Evolutionary conservation across 2,329 filamentous ascomycete genomes (phyloP).

Genomic region (Sphaerulina musiva): DNA sequence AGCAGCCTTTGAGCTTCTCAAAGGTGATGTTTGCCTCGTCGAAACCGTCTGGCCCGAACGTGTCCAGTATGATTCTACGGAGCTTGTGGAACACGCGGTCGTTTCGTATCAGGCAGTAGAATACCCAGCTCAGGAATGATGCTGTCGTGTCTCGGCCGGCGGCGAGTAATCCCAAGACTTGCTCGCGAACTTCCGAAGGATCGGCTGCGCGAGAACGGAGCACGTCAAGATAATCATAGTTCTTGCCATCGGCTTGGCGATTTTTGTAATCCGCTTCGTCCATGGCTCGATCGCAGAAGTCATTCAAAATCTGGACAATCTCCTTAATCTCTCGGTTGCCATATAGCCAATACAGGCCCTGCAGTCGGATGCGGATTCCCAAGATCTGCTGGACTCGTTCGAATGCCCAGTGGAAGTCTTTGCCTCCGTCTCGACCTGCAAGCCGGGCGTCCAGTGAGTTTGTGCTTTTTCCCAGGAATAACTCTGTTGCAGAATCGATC

Average conservation of each 20-base stretch:
- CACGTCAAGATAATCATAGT: constrained; percentile 29
- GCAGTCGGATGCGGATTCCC: constrained; percentile 15
- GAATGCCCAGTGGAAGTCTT: constrained; percentile 13
- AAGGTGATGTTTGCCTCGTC: constrained; percentile 42
- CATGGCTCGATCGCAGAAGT: constrained; percentile 13
- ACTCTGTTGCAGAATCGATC: constrained; percentile 60
- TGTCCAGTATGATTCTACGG: constrained; percentile 43
- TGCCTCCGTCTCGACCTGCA: constrained; percentile 1
- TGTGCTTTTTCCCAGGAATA: constrained; percentile 39
- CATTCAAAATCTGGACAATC: constrained; percentile 5
- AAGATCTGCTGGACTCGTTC: constrained; percentile 5
- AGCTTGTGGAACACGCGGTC: constrained; percentile 44
- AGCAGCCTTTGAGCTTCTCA: constrained; percentile 60
- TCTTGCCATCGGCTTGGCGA: neutral
- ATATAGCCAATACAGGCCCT: constrained; percentile 36
- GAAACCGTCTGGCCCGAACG: constrained; percentile 35
- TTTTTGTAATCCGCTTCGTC: constrained; percentile 3
- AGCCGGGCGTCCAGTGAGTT: constrained; percentile 16
- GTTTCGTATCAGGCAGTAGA: constrained; percentile 45
- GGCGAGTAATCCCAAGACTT: constrained; percentile 44
- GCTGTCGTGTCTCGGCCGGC: constrained; percentile 48
- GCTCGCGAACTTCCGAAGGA: constrained; percentile 38
- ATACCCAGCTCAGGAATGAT: constrained; percentile 39
- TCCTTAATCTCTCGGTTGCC: constrained; percentile 8
- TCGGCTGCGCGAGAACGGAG: constrained; percentile 45